phyloP scores from a whole-genome alignment of 75 land plant species.

The Cryptomeria japonica region DNA sequence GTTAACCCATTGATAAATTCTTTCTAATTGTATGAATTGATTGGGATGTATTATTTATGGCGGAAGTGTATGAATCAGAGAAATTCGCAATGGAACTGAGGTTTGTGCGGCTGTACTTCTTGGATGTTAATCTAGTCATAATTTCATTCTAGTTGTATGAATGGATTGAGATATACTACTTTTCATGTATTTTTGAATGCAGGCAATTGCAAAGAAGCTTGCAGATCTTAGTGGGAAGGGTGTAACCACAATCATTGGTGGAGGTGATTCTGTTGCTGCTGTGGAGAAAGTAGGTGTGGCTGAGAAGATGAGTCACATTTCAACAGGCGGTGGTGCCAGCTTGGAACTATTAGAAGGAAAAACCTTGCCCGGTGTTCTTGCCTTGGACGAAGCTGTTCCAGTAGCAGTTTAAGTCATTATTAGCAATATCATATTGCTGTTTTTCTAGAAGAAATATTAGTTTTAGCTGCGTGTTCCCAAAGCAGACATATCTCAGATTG shows the following conservation, averaged over 20 bases:
- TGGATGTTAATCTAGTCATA: too few relatives aligned
- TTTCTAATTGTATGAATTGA: not conserved
- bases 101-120: too few relatives aligned
- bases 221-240: slow-evolving; percentile 80
- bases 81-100: too few relatives aligned
- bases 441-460: not conserved
- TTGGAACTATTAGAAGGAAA: slow-evolving; percentile 92
- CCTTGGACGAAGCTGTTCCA: slow-evolving; percentile 62
- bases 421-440: not conserved
- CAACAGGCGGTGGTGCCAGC: slow-evolving; percentile 94
- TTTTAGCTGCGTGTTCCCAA: not conserved
- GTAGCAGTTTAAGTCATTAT: not conserved
- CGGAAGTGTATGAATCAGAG: too few relatives aligned
- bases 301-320: slow-evolving; percentile 93
- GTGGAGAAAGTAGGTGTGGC: slow-evolving; percentile 89
- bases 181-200: slow-evolving; percentile 7
- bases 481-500: not conserved
- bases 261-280: slow-evolving; percentile 95
- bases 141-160: not conserved
- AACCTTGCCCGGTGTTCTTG: slow-evolving; percentile 83
- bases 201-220: slow-evolving; percentile 79
- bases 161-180: slow-evolving; percentile 1
- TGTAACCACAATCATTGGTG: slow-evolving; percentile 86
- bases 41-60: slow-evolving; percentile 9
- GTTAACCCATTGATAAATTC: not conserved